A percentile compares a stretch with the other conserved stretches of the same genome.
Evolutionary conservation across 805 yeast genomes (phyloP).

Genomic region (Grigorovia humatica): DNA sequence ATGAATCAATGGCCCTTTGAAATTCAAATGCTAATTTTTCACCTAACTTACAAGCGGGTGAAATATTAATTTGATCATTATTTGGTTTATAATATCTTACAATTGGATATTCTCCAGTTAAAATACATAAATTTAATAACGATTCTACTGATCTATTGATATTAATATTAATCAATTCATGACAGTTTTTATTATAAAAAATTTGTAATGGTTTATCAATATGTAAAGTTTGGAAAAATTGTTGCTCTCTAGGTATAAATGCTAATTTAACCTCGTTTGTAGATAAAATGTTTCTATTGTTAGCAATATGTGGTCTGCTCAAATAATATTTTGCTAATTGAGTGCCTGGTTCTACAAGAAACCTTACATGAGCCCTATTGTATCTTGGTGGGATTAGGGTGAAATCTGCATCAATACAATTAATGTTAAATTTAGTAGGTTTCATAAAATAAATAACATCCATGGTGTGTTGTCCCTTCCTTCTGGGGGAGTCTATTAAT

Average conservation of each 20-base stretch:
- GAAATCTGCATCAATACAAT: slow-evolving; percentile 72
- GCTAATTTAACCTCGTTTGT: slow-evolving; percentile 38
- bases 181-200: slow-evolving; percentile 57
- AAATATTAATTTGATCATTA: slow-evolving; percentile 36
- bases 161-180: slow-evolving; percentile 48
- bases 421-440: slow-evolving; percentile 55
- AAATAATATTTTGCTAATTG: slow-evolving; percentile 17
- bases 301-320: background rate
- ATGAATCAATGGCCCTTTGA: slow-evolving; percentile 61
- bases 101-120: slow-evolving; percentile 82
- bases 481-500: slow-evolving; percentile 42
- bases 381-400: slow-evolving; percentile 58
- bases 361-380: slow-evolving; percentile 59
- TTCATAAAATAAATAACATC: slow-evolving; percentile 76
- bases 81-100: slow-evolving; percentile 58
- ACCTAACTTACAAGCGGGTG: slow-evolving; percentile 51
- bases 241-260: slow-evolving; percentile 56
- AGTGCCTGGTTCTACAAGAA: slow-evolving; percentile 48
- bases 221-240: slow-evolving; percentile 57
- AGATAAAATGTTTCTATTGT: slow-evolving; percentile 13
- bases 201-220: slow-evolving; percentile 54
- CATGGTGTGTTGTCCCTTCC: slow-evolving; percentile 52
- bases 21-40: slow-evolving; percentile 62
- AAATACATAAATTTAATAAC: slow-evolving; percentile 59
- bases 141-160: slow-evolving; percentile 50